Conservation (phyloP, 139 green algal genomes). For the Pseudopediastrum boryanum region DNA sequence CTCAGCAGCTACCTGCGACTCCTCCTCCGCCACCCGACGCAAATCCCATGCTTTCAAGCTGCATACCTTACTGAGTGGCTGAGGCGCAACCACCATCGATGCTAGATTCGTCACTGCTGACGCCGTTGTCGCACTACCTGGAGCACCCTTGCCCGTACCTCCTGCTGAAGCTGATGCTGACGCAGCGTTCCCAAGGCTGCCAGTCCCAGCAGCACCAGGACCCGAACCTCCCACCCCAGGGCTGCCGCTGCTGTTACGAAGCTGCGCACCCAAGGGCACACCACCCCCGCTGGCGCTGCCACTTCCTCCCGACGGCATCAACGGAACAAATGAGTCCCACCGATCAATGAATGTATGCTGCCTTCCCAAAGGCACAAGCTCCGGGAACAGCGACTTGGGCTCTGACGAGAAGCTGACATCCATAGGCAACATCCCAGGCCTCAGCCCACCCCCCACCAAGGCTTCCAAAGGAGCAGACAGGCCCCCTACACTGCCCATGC, state of each 20-base stretch:
- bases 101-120: not conserved
- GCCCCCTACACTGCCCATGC: not conserved
- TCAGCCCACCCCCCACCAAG: no score
- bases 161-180: not conserved
- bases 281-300: not conserved
- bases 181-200: not conserved
- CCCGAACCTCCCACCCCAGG: not conserved
- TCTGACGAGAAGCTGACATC: not conserved
- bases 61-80: conserved; percentile 30
- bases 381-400: not conserved
- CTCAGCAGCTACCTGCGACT: conserved; percentile 4
- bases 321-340: no score
- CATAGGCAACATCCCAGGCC: no score
- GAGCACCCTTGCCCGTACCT: not conserved
- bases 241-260: not conserved
- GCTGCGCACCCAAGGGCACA: not conserved
- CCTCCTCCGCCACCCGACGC: conserved; percentile 17
- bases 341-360: no score
- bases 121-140: not conserved
- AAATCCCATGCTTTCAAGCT: conserved; percentile 16
- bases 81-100: conserved; percentile 1
- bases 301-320: no score
- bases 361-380: not conserved
- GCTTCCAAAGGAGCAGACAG: no score
- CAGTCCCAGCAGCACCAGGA: not conserved